Base-by-base conservation (phyloP, 306 rosid genomes). In the Lathyrus tuberosus region DNA sequence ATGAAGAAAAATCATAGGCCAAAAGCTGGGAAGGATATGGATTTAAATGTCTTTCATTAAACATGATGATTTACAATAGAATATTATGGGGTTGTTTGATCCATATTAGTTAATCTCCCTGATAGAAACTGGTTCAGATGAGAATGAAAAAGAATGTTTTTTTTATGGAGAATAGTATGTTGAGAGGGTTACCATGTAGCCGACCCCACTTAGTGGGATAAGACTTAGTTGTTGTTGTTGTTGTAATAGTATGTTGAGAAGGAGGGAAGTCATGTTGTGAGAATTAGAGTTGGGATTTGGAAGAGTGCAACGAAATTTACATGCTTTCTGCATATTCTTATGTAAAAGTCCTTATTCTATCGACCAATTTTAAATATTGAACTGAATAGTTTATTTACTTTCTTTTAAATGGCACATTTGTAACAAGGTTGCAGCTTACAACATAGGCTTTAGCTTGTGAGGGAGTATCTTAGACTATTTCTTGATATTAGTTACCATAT, bases 11-110 rank as follows among this genome's bases (percentile, higher is more conserved):
- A 31, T 12, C 20, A 28, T 58, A 31, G 41, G 64, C 31, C 13
- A 58, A 58, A 58, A 12, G 3, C 35, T 2, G 6, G 17, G 42
- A 58, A 58, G 64, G 24, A 7, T 58, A n/a, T 58, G 41, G 28
- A 49, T 49, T 31, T 58, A n/a, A 30, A 31, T 31, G 64, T 30
- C 42, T 58, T 58, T n/a, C 22, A 58, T 31, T 31, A n/a, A 20
- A 58, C 64, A 31, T 28, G 64, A 30, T 14, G 41, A 58, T 58
- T 58, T 40, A 28, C 40, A 14, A 14, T 14, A 30, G 18, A 14
- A 14, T 13, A 57, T 14, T 12, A 57, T 26, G 40, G 5, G 0
- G 37, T 56, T 26, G 62, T 57, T 57, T 3, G 10, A 58, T 8
- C 41, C 20, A 7, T 30, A n/a, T 58, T 58, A 31, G 22, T 6